Evolutionary conservation across 345 rosid species (phyloP), one percentile per base, ranked within the genome.

Genomic region (Anastatica hierochuntica): DNA sequence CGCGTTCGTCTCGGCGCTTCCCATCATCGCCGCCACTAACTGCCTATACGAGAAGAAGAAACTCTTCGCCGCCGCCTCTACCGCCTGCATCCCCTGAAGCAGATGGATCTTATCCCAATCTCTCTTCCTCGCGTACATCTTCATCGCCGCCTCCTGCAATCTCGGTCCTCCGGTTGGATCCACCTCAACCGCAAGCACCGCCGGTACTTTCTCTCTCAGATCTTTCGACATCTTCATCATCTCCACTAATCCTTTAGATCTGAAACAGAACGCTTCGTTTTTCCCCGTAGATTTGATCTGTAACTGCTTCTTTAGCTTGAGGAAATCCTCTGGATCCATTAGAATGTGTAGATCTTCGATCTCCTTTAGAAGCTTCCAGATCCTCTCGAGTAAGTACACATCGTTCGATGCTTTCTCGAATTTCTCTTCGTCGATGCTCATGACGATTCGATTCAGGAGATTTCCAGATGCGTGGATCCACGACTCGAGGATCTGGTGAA

Each of bases 121-220:
- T 19, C 13, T 50, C 61, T 77, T 80, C 63, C 52, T 81, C 12
- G 74, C 9, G 78, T 83, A 94, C 27, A 94, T 40, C 60, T 59
- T 75, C 95, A 94, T 94, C 26, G 99, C 97, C 42, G 97, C 90
- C 35, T 88, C 95, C 31, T 88, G 95, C 10, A 94, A 55, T 64
- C 86, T 79, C 26, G 98, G 95, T 45, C 96, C 98, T 7, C 98
- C 98, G 14, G 55, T 78, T 0, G 99, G 99, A 55, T 94, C 99
- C 34, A 77, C 99, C 77, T 80, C 94, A 23, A 83, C 99, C 2
- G 59, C 88, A 4, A 88, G 43, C 8, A 94, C 72, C 36, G 6
- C 59, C 36, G 99, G 99, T 0, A 94, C 90, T 30, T 64, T 78
- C 40, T 94, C 87, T 55, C 78, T 81, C 49, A 94, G 60, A 26